Percentiles rank a stretch among this genome's conserved stretches.
phyloP scores from a whole-genome alignment of 495 filamentous ascomycete genomes.

The Cercophora scortea region DNA sequence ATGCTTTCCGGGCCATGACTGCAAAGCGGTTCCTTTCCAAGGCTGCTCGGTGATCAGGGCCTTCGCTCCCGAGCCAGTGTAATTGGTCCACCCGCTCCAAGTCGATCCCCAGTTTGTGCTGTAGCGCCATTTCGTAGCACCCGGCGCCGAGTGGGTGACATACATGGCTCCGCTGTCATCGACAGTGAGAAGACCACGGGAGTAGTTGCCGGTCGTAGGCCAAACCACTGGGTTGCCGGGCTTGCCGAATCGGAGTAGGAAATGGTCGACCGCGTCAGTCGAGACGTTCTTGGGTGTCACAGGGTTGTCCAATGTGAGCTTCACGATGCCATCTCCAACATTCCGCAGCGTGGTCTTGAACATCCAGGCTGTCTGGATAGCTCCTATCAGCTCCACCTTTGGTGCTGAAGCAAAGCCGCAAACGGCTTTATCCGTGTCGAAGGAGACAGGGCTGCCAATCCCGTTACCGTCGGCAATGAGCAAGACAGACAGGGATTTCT shows the following conservation, averaged over 20 bases:
- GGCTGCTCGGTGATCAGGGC: slow-evolving; percentile 28
- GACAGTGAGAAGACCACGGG: slow-evolving; percentile 38
- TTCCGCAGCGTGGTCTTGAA: slow-evolving; percentile 47
- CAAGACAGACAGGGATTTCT: slow-evolving; percentile 32
- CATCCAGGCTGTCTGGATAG: slow-evolving; percentile 47
- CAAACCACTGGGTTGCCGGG: slow-evolving; percentile 51
- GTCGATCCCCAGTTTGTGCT: slow-evolving; percentile 53
- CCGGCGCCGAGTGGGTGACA: slow-evolving; percentile 52
- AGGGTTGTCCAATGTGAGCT: slow-evolving; percentile 52
- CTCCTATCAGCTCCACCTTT: slow-evolving; percentile 22
- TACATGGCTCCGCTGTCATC: slow-evolving; percentile 26
- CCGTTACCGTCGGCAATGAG: slow-evolving; percentile 5
- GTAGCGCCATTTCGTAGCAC: slow-evolving; percentile 59
- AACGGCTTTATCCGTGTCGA: slow-evolving; percentile 47
- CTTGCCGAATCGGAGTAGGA: slow-evolving; percentile 45
- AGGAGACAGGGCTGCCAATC: not conserved
- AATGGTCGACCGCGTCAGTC: slow-evolving; percentile 45
- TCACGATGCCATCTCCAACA: slow-evolving; percentile 60
- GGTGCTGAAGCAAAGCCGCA: slow-evolving; percentile 19
- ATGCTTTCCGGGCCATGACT: slow-evolving; percentile 60
- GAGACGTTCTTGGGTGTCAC: slow-evolving; percentile 28
- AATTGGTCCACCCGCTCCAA: slow-evolving; percentile 53
- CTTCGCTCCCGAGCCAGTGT: slow-evolving; percentile 38
- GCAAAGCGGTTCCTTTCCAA: slow-evolving; percentile 56
- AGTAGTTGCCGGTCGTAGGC: slow-evolving; percentile 51